Percentiles rank a stretch among this genome's conserved stretches.
Evolutionary conservation across 2,329 filamentous ascomycete genomes (phyloP).

Genomic region (Xylaria hypoxylon): DNA sequence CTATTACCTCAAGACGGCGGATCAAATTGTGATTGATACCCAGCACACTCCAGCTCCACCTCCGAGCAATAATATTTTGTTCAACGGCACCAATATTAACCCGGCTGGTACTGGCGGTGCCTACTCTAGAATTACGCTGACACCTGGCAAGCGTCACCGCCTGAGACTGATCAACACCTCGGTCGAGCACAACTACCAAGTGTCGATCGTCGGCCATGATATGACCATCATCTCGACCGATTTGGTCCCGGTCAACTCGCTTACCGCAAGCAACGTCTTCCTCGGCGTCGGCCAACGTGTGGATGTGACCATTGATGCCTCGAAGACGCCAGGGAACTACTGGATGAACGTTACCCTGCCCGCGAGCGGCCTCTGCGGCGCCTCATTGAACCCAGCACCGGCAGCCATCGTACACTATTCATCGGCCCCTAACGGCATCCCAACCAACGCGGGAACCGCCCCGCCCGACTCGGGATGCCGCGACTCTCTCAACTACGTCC

Average conservation of each 20-base stretch:
- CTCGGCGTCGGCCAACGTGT: conserved; percentile 61
- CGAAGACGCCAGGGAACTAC: conserved; percentile 47
- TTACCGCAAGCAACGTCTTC: conserved; percentile 60
- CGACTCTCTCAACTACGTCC: conserved; percentile 39
- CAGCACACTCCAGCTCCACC: conserved; percentile 43
- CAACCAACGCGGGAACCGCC: conserved; percentile 35
- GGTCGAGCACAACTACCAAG: conserved; percentile 61
- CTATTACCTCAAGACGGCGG: conserved; percentile 60
- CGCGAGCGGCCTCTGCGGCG: conserved; percentile 35
- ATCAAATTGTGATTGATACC: conserved; percentile 40
- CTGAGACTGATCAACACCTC: conserved; percentile 63
- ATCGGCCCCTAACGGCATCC: conserved; percentile 28
- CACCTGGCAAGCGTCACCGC: conserved; percentile 59
- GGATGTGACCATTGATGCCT: conserved; percentile 60
- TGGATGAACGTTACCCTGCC: conserved; percentile 49
- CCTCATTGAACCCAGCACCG: conserved; percentile 36
- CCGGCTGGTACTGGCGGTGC: conserved; percentile 46
- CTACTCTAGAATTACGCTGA: conserved; percentile 52
- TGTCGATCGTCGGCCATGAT: conserved; percentile 64
- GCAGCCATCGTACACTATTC: conserved; percentile 44
- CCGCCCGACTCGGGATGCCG: conserved; percentile 36
- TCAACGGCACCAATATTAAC: conserved; percentile 58
- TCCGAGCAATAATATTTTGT: conserved; percentile 54
- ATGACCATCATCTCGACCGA: conserved; percentile 66
- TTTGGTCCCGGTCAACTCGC: conserved; percentile 64